Evolutionary conservation across 2,329 filamentous ascomycete genomes (phyloP).

Genomic region (Colletotrichum nymphaeae): DNA sequence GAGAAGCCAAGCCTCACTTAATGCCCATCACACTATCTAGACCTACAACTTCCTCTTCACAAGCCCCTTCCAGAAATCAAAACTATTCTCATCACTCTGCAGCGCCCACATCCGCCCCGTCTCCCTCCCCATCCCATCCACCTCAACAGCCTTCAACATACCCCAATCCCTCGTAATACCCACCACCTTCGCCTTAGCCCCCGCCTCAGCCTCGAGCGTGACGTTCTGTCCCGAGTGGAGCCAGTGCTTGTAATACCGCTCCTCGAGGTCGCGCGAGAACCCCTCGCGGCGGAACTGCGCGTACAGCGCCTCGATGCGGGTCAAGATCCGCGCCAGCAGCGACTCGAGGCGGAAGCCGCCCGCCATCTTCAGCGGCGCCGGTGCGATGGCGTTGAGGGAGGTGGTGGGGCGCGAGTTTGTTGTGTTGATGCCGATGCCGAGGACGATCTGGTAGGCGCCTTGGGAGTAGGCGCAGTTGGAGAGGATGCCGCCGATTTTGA

Average conservation of each 20-base stretch:
- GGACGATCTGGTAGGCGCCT: constrained; percentile 83
- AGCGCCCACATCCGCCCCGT: constrained; percentile 85
- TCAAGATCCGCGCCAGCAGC: constrained; percentile 83
- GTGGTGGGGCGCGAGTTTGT: constrained; percentile 88
- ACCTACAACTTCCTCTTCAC: constrained; percentile 79
- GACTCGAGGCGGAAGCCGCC: constrained; percentile 76
- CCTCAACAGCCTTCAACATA: constrained; percentile 84
- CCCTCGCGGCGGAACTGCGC: constrained; percentile 78
- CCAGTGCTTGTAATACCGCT: constrained; percentile 85
- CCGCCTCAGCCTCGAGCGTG: constrained; percentile 84
- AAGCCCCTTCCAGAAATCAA: constrained; percentile 94
- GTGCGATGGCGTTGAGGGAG: constrained; percentile 80
- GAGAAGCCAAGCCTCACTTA: not conserved
- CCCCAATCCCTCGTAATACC: constrained; percentile 96
- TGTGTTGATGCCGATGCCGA: constrained; percentile 89
- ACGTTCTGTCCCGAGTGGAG: constrained; percentile 80
- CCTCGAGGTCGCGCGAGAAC: constrained; percentile 79
- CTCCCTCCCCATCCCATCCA: constrained; percentile 76
- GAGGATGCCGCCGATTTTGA: constrained; percentile 94
- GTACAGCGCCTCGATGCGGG: constrained; percentile 83
- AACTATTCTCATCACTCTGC: constrained; percentile 98
- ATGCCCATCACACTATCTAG: no score
- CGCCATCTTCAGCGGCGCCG: constrained; percentile 50
- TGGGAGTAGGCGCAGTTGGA: constrained; percentile 87
- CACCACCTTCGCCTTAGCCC: constrained; percentile 78